Evolutionary conservation across 2,329 filamentous ascomycete species (phyloP), one percentile per base, ranked within the genome.

Genomic region (Thyridium curvatum): DNA sequence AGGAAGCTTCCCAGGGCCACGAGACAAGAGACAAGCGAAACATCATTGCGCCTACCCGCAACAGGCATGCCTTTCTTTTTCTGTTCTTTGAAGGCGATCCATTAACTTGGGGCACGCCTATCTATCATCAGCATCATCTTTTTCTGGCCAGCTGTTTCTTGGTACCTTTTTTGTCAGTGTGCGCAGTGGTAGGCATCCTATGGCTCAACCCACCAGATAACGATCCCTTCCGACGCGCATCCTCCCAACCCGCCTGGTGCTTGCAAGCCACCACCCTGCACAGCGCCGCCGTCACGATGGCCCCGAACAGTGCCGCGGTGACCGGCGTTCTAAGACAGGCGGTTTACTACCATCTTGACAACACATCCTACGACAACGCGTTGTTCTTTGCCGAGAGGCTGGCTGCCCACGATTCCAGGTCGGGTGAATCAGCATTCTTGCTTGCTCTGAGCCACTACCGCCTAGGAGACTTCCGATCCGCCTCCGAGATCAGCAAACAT

Each of bases 371-470:
- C 56, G 82, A 90, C 40, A 97, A 94, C 58, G 93, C 93, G 41
- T 80, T 95, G 32, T 98, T 98, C 66, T 87, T 95, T 45, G 86
- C 93, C 43, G 87, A 91, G 55, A 81, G 93, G 47, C 77, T 96
- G 15, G 75, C 81, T 45, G 90, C 88, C 37, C 86, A 91, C 52
- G 91, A 97, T 52, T 79, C 84, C 17, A 81, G 85, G 52, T 86
- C 82, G 15, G 73, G 77, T 42, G 93, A 98, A 62, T 82, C 87
- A 21, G 73, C 80, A 34, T 90, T 94, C 58, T 77, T 98, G 12
- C 70, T 95, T 35, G 80, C 90, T 12, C 77, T 94, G 34, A 94
- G 88, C 56, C 82, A 96, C 61, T 75, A 93, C 37, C 84, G 86
- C 37, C 76, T 88, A 34, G 86, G 88, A 26, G 85, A 94, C 56